phyloP scores from a whole-genome alignment of 805 yeast species.

The Lipomyces oligophaga region DNA sequence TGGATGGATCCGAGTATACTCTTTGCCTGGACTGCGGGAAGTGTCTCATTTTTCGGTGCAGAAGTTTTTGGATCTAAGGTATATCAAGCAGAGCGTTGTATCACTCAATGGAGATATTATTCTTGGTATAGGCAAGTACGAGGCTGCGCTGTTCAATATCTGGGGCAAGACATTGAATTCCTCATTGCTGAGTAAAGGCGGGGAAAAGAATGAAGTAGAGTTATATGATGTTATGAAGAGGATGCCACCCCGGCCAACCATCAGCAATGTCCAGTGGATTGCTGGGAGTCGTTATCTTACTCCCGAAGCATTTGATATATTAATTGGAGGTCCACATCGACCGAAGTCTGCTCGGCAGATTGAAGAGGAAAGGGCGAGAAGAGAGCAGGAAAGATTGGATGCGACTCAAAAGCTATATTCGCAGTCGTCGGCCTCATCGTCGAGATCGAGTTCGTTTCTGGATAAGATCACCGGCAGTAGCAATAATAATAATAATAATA shows the following conservation, averaged over 20 bases:
- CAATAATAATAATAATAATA: no score
- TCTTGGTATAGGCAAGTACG: constrained; percentile 54
- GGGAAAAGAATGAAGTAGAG: constrained; percentile 44
- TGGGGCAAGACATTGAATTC: constrained; percentile 42
- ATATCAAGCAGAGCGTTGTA: constrained; percentile 35
- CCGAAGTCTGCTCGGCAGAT: constrained; percentile 48
- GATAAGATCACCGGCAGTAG: background rate
- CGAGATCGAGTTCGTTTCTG: background rate
- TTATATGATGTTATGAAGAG: constrained; percentile 65
- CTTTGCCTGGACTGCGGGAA: constrained; percentile 26
- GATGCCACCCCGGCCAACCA: constrained; percentile 75
- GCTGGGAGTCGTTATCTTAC: constrained; percentile 67
- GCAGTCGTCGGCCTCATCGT: constrained; percentile 2
- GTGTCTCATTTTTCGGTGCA: constrained; percentile 26
- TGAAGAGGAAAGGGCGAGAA: constrained; percentile 32
- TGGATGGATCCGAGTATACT: constrained; percentile 44
- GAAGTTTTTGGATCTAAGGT: constrained; percentile 24
- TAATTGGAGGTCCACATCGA: constrained; percentile 73
- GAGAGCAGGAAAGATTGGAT: constrained; percentile 30
- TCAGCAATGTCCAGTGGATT: constrained; percentile 80
- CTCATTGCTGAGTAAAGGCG: constrained; percentile 19
- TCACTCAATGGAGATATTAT: constrained; percentile 43
- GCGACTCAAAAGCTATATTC: constrained; percentile 11
- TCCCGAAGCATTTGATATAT: constrained; percentile 55
- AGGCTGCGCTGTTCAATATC: constrained; percentile 51